phyloP scores from a whole-genome alignment of 768 basidiomycete species.

The Suillus paluster region DNA sequence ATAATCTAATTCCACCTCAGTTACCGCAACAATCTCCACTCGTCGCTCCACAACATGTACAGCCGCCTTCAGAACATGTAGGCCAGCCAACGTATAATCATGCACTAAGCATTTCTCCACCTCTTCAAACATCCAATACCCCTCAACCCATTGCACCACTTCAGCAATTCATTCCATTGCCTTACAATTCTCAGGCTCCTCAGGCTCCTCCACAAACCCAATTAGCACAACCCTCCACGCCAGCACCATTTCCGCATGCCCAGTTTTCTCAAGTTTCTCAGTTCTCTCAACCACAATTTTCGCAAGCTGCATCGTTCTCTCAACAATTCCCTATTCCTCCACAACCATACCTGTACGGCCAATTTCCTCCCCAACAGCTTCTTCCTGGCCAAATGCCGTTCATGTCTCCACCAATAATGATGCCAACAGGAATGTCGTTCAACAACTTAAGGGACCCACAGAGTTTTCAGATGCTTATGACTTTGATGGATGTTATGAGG shows the following conservation, averaged over 20 bases:
- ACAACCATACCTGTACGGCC: constrained; percentile 4
- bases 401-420: background rate
- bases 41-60: constrained; percentile 6
- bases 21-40: constrained; percentile 2
- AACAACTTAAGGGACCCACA: constrained; percentile 1
- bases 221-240: constrained; percentile 18
- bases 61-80: background rate
- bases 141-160: constrained; percentile 10
- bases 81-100: constrained; percentile 2
- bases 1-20: background rate
- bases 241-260: background rate
- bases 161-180: constrained; percentile 16
- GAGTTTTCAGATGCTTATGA: constrained; percentile 9
- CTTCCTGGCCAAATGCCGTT: constrained; percentile 2
- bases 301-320: constrained; percentile 20
- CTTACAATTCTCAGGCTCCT: constrained; percentile 15
- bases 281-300: constrained; percentile 23
- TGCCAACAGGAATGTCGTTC: background rate
- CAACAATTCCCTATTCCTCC: constrained; percentile 19
- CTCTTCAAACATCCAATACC: constrained; percentile 4
- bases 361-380: background rate
- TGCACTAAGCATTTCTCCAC: constrained; percentile 8
- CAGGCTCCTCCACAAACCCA: constrained; percentile 17
- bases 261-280: constrained; percentile 20
- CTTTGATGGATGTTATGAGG: constrained; percentile 16